Conservation (phyloP, 2,329 filamentous ascomycete species). For the Didymella pinodella region DNA sequence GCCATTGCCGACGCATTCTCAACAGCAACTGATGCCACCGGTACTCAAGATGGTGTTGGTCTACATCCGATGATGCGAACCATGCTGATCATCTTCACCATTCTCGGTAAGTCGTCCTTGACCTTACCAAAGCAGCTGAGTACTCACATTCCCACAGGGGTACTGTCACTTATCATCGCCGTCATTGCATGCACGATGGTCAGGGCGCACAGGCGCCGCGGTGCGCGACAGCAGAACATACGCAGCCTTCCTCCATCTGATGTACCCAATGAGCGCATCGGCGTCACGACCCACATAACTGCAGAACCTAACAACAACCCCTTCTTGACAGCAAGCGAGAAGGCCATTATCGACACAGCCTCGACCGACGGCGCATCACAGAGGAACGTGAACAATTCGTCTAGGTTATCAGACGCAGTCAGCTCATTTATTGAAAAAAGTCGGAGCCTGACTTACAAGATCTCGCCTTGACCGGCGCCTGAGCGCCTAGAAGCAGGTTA, state of each 20-base stretch:
- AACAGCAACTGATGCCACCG: background rate
- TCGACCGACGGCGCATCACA: background rate
- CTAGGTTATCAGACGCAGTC: slow-evolving; percentile 9
- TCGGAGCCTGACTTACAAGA: slow-evolving; percentile 18
- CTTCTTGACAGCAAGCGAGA: slow-evolving; percentile 19
- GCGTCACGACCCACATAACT: slow-evolving; percentile 7
- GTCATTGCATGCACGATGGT: slow-evolving; percentile 6
- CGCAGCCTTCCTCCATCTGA: background rate
- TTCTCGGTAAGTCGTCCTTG: slow-evolving; percentile 6
- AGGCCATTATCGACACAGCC: slow-evolving; percentile 9
- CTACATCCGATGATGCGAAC: slow-evolving; percentile 13
- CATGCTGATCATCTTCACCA: slow-evolving; percentile 7
- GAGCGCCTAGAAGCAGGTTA: background rate
- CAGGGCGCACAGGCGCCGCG: slow-evolving; percentile 1
- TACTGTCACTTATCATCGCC: slow-evolving; percentile 8
- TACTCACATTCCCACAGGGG: background rate
- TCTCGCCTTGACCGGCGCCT: slow-evolving; percentile 16
- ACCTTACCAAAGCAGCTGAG: too few species aligned
- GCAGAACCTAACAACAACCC: slow-evolving; percentile 9
- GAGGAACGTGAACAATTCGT: background rate
- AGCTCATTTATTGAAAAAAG: slow-evolving; percentile 16
- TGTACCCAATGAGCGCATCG: background rate
- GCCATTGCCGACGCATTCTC: background rate
- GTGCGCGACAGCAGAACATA: background rate
- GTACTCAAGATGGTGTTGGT: background rate